Evolutionary conservation across 2,329 filamentous ascomycete species (phyloP).

Genomic region (Colletotrichum viniferum): DNA sequence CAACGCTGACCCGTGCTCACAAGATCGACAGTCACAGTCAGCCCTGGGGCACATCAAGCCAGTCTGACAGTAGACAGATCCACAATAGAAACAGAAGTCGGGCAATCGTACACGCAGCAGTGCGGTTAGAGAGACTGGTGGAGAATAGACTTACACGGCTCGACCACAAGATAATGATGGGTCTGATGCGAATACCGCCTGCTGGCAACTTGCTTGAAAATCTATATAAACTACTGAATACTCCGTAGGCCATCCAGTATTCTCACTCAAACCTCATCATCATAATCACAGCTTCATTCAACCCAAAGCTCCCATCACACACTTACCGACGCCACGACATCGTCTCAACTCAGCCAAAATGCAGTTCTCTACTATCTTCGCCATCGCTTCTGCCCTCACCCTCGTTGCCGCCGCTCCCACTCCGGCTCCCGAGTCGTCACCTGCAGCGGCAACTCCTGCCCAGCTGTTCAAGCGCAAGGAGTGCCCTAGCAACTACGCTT

Average conservation of each 20-base stretch:
- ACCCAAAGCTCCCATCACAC: neutral
- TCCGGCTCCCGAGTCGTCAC: neutral
- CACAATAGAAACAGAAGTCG: neutral
- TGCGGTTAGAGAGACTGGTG: neutral
- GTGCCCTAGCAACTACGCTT: neutral
- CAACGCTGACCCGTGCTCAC: neutral
- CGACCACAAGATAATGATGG: neutral
- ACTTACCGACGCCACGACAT: fast-evolving
- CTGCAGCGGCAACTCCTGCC: neutral
- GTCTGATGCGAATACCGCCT: neutral
- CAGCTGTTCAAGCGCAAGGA: neutral
- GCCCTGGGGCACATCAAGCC: neutral
- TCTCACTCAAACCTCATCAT: neutral
- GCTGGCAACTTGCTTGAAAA: neutral
- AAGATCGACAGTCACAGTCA: neutral
- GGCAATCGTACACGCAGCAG: neutral
- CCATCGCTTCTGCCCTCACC: neutral
- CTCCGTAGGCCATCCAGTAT: neutral
- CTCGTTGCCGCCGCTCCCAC: neutral
- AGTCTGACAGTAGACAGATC: neutral
- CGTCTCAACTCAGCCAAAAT: neutral
- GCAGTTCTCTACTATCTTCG: neutral
- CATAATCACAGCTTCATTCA: neutral
- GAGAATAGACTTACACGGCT: neutral
- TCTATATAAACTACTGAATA: neutral